Evolutionary conservation across 495 filamentous ascomycete genomes (phyloP), one percentile per base, ranked within the genome.

Genomic region (Paragyromitra xinjiangensis): DNA sequence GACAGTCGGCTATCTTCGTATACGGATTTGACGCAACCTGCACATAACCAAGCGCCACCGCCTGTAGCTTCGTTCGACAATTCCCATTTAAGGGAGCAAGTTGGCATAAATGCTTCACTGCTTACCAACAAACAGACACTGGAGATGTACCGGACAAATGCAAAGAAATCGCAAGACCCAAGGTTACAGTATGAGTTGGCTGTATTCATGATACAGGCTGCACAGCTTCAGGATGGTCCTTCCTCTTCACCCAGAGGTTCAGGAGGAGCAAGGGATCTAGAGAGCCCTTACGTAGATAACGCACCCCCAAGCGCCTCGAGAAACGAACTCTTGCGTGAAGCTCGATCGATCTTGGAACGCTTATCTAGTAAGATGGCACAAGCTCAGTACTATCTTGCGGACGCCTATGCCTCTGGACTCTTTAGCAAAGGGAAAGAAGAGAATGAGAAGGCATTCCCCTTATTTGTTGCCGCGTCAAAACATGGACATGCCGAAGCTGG

Each of bases 401-500:
- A 99, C 81, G 95, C 95, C 2, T 98, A 92, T 83, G 92, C 93
- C 1, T 97, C 95, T 14, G 96, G 95, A 7, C 85, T 99, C 22
- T 98, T 99, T 84, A 94, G 88, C 85, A 98, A 97, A 84, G 92
- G 92, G 48, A 94, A 92, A 78, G 90, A 92, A 80, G 96, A 98
- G 83, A 91, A 95, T 79, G 93, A 95, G 73, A 90, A 90, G 11
- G 94, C 95, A 1, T 98, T 98, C 80, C 89, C 92, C 0, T 89
- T 98, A 6, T 99, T 99, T 82, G 86, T 97, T 42, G 89, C 95
- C 1, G 96, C 96, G 12, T 94, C 92, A 83, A 99, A 98, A 85
- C 96, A 98, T 83, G 96, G 95, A 40, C 95, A 99, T 82, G 92
- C 96, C 39, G 95, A 99, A 85, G 94, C 96, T 37, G 95, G 91